phyloP scores from a whole-genome alignment of 106 monocot genomes.

The Dendrobium huoshanense region DNA sequence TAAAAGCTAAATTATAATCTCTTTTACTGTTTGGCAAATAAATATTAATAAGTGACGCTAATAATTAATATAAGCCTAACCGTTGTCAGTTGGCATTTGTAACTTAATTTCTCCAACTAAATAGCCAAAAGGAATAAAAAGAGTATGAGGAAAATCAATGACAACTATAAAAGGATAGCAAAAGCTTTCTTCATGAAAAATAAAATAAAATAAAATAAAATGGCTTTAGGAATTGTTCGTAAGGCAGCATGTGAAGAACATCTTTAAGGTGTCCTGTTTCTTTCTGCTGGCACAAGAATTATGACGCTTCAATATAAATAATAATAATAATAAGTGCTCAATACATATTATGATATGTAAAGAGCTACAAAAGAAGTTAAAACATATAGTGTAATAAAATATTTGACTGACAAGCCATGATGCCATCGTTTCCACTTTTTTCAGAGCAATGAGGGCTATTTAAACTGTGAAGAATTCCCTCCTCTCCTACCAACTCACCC shows the following conservation, averaged over 20 bases:
- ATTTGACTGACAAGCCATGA: too few species aligned
- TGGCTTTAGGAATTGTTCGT: not conserved
- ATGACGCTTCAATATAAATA: too few species aligned
- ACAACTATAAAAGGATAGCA: not conserved
- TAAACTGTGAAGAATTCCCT: constrained; percentile 2
- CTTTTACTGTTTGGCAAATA: not conserved
- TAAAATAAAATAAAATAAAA: not conserved
- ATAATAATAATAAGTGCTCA: too few species aligned
- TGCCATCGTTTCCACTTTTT: too few species aligned
- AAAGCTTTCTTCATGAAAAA: not conserved
- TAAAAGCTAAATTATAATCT: not conserved
- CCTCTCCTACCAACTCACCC: not conserved
- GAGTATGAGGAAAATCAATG: constrained; percentile 5
- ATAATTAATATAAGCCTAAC: not conserved
- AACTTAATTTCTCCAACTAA: too few species aligned
- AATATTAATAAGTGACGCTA: not conserved
- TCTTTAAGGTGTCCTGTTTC: not conserved
- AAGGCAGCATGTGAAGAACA: not conserved
- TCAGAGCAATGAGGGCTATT: not conserved
- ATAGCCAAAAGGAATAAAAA: not conserved
- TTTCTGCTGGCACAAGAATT: too few species aligned
- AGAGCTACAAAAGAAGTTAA: not conserved
- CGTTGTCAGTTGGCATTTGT: not conserved
- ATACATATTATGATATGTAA: too few species aligned
- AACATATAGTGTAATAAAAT: not conserved